Base-by-base conservation (phyloP, 2,329 filamentous ascomycete genomes). In the Neofusicoccum sp. region DNA sequence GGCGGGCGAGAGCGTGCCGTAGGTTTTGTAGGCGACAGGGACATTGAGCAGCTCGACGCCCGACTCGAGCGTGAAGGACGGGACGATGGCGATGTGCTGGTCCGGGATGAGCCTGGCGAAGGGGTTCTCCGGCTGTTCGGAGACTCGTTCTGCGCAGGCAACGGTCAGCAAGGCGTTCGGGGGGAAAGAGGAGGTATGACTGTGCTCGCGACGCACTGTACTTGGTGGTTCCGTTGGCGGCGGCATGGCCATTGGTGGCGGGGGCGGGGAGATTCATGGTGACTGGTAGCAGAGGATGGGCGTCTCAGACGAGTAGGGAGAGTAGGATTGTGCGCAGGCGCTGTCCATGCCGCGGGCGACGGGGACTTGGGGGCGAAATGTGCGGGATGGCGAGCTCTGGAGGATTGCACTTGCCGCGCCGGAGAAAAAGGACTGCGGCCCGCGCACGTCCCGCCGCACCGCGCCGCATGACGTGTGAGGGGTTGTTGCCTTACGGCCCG, bases 11-110 rank as follows among this genome's bases (percentile, higher is more conserved):
- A 89, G 79, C 31, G 78, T 78, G 64, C 87, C 87, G 63, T 84
- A 84, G 3, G 84, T 86, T 64, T 86, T 89, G 77, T 88, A 89
- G 64, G 87, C 86, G 56, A 89, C 80, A 2, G 84, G 85, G 14
- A 88, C 85, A 85, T 98, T 95, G 69, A 84, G 80, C 22, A 99
- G 84, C 0, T 86, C 89, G 29, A 90, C 92, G 54, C 95, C 95
- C 1, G 93, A 98, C 77, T 99, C 95, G 68, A 99, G 90, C 7
- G 90, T 93, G 76, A 97, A 97, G 31, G 89, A 88, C 1, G 95
- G 94, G 62, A 99, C 86, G 65, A 95, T 86, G 63, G 90, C 92
- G 72, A 96, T 90, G 61, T 89, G 84, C 79, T 98, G 95, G 71
- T 97, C 89, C 59, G 92, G 89, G 59, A 99, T 96, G 72, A 98